Evolutionary conservation across 2,329 filamentous ascomycete species (phyloP).

Genomic region (Ophiostoma fasciatum): DNA sequence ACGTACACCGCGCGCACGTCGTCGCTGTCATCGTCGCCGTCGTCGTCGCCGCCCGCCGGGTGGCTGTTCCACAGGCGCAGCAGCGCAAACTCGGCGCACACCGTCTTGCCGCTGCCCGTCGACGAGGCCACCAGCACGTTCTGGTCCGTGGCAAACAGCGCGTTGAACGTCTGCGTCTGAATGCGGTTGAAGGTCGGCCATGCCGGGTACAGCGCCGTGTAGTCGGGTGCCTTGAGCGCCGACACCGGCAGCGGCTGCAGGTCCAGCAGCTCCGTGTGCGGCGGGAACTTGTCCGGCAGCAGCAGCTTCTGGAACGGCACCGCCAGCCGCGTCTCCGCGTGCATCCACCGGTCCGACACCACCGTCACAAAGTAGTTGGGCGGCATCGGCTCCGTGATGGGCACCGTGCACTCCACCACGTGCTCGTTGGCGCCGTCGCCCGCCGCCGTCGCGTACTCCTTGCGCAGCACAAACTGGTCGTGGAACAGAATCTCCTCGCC

Average conservation of each 20-base stretch:
- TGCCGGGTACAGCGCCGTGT: constrained; percentile 62
- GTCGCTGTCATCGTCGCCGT: constrained; percentile 40
- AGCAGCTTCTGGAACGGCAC: constrained; percentile 93
- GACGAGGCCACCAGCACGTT: constrained; percentile 90
- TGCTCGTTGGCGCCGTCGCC: constrained; percentile 89
- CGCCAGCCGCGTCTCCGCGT: constrained; percentile 83
- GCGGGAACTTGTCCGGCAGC: constrained; percentile 86
- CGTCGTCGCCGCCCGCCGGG: background rate
- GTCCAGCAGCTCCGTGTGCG: constrained; percentile 83
- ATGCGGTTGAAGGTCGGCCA: constrained; percentile 93
- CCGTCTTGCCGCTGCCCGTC: constrained; percentile 89
- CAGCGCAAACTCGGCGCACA: constrained; percentile 89
- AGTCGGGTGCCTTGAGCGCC: constrained; percentile 76
- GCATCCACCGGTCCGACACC: constrained; percentile 95
- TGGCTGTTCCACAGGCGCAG: constrained; percentile 71
- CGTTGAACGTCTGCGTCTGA: constrained; percentile 94
- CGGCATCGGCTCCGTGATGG: constrained; percentile 94
- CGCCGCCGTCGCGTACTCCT: constrained; percentile 73
- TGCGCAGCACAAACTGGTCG: constrained; percentile 83
- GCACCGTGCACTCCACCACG: constrained; percentile 87
- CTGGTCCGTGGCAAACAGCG: constrained; percentile 77
- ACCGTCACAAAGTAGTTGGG: constrained; percentile 97
- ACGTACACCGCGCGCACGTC: constrained; percentile 80
- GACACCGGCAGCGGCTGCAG: constrained; percentile 78
- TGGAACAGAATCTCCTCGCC: constrained; percentile 92